Evolutionary conservation across 2,329 filamentous ascomycete genomes (phyloP), one percentile per base, ranked within the genome.

Genomic region (Clarireedia homoeocarpa): DNA sequence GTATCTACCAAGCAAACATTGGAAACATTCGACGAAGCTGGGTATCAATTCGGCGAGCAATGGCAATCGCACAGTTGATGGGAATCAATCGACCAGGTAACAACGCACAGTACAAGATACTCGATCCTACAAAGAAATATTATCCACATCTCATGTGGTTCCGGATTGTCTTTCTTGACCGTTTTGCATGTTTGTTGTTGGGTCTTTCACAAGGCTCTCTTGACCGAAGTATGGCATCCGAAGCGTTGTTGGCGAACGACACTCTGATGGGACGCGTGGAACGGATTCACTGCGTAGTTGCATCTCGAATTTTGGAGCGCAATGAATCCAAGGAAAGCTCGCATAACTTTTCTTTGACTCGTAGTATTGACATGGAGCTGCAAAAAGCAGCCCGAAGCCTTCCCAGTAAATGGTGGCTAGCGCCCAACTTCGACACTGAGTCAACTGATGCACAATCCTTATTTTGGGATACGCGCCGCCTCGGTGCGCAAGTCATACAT

Each of bases 21-120:
- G 79, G 79, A 1, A 72, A 75, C 23, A 67, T 78, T 1, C 74
- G 78, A 20, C 77, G 77, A 47, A 71, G 75, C 0, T 80, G 75
- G 75, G 59, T 79, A 3, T 66, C 69, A 0, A 69, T 69, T 39
- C 72, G 80, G 0, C 71, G 77, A 4, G 76, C 76, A 3, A 66
- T 82, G 34, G 73, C 71, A 42, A 69, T 81, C 39, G 77, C 73
- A 12, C 64, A 67, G 51, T 56, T 67, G 44, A 65, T 66, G 62
- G 64, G 64, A 6, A 59, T 67, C 1, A 59, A 71, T 27, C 58
- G 56, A 26, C 50, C 57, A n/a, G 45, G 60, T 12, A 40, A 40
- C 12, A 12, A 40, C 14, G 12, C 38, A 5, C 38, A 26, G 46
- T 48, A 17, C 10, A 40, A 38, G 48, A 27, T 17, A 17, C 47